Base-by-base conservation (phyloP, 2,329 filamentous ascomycete genomes). In the Dactylellina leptospora region DNA sequence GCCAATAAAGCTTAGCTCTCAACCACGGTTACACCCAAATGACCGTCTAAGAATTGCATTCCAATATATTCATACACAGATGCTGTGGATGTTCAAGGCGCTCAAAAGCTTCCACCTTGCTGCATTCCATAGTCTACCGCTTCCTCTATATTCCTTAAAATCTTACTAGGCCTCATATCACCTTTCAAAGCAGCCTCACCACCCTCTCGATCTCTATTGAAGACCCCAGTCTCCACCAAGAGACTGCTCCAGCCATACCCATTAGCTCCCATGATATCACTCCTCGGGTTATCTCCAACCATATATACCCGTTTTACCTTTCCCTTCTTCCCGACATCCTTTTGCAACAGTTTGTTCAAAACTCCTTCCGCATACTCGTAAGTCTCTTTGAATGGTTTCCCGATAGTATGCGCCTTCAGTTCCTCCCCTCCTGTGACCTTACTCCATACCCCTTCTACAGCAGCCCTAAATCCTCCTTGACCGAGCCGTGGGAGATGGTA, bases 241-340 rank as follows among this genome's bases (percentile, higher is more conserved):
- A 96, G 85, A 44, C 89, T 90, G 40, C 84, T 82, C 92, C 93
- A 96, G 68, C 87, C 82, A 78, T 90, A 96, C 47, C 85, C 84
- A 78, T 96, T 96, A 18, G 91, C 93, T 4, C 95, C 95, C 3
- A 86, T 83, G 75, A 99, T 96, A 79, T 99, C 95, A 76, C 90
- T 95, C 78, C 91, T 91, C 3, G 90, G 90, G 77, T 93, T 93
- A 78, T 93, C 90, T 4, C 95, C 95, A 42, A 97, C 86, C 93
- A 97, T 97, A 80, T 96, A 97, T 9, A 97, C 92, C 44, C 84
- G 85, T 76, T 84, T 83, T 61, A 96, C 80, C n/a, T 84, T 83
- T 18, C 77, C 79, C 1, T 74, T 23, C 77, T 74, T 71, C 75
- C 60, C 74, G 74, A 66, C 50, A 66, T 50, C 48, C 77, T 75